Base-by-base conservation (phyloP, 225 moss, liverwort and hornwort species). In the Thuidium tamariscinum region DNA sequence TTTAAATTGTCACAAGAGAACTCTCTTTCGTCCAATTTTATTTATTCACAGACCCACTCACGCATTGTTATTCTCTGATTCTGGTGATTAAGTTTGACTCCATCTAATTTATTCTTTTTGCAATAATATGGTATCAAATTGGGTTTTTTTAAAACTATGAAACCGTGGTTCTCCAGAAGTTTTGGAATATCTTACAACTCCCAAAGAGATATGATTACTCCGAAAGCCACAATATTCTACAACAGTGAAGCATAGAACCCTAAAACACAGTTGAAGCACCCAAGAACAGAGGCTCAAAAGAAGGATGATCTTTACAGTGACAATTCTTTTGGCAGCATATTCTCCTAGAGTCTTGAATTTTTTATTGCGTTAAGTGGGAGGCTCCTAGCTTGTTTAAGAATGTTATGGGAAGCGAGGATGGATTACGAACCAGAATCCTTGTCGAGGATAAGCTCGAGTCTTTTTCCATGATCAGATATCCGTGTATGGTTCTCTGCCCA, bases 391-490 rank as follows among this genome's bases (percentile, higher is more conserved):
- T 41, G 59, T 59, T 41, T 59, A 41, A 30, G 20, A 78, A 41
- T 30, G 41, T 30, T 34, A 44, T 4, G 41, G 48, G 22, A n/a
- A 64, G 9, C 7, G 46, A 48, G 70, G 63, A 52, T 63, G 36
- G 39, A 48, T 19, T 34, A 61, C 84, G n/a, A 86, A 94, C 94
- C 94, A 10, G 94, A 93, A 79, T 90, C 82, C 29, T 75, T 56
- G 89, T 94, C 93, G 25, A 94, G 91, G 54, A 87, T 80, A 75
- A 94, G 94, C 89, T 93, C 91, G n/a, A 94, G 89, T 63, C 88
- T 51, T 37, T 64, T 81, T 22, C 93, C 94, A 79, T 90, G 86
- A 70, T 86, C 81, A 13, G 82, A 86, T 85, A 94, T 79, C 51
- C 90, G 84, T 7, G 93, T 90, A 44, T 93, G 93, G 34, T 93